phyloP scores from a whole-genome alignment of 176 grass and related monocot genomes.

The Chloris gayana region DNA sequence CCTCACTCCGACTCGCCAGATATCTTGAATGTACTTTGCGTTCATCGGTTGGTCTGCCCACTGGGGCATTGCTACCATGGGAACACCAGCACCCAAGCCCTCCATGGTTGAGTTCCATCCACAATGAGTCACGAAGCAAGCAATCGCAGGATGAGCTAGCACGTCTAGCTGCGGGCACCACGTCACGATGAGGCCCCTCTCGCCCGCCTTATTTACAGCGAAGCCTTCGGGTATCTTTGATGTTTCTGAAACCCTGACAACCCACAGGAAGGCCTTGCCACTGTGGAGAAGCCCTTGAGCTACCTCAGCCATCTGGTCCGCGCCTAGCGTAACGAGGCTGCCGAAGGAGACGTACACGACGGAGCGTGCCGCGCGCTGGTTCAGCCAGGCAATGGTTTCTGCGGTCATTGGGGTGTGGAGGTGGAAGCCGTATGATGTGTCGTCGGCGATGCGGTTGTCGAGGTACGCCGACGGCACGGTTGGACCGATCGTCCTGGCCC shows the following conservation, averaged over 20 bases:
- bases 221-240: constrained; percentile 33
- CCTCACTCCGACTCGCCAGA: constrained; percentile 55
- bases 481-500: no score
- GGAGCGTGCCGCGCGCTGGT: neutral
- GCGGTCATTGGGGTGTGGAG: constrained; percentile 17
- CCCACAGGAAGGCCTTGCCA: constrained; percentile 65
- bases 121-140: constrained; percentile 63
- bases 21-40: constrained; percentile 65
- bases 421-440: constrained; percentile 54
- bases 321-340: constrained; percentile 35
- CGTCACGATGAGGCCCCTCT: constrained; percentile 14
- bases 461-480: constrained; percentile 30
- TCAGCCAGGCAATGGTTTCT: constrained; percentile 24
- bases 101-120: constrained; percentile 72
- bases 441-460: constrained; percentile 37
- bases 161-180: constrained; percentile 76
- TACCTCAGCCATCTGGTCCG: constrained; percentile 45
- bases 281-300: constrained; percentile 36
- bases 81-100: constrained; percentile 1
- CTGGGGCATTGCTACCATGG: constrained; percentile 54
- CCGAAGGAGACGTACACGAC: constrained; percentile 66
- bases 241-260: constrained; percentile 35
- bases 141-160: constrained; percentile 44
- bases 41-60: constrained; percentile 66
- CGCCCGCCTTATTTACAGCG: neutral